These are phyloP conservation scores for Alternaria panax DNA, from an alignment of 2,329 filamentous ascomycete genomes.

Conservation along the genomic window DNA sequence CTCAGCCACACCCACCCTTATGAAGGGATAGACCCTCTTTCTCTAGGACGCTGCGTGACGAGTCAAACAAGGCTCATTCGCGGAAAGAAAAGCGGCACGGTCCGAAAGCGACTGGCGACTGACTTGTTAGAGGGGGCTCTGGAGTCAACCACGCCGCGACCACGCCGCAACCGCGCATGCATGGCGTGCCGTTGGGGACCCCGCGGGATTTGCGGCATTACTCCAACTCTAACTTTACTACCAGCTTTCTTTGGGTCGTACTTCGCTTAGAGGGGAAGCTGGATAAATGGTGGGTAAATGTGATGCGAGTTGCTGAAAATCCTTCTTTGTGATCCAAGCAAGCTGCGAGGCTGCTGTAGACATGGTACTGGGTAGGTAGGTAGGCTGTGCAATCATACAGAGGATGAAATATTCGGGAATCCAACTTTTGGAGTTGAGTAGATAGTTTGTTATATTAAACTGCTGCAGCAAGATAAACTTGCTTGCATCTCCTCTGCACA, in stretches of 20 bases:
- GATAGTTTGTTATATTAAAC: slow-evolving; percentile 2
- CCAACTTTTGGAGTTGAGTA: background rate
- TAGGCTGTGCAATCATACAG: background rate
- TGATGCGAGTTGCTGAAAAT: background rate
- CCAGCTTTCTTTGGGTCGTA: background rate
- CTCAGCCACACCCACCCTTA: background rate
- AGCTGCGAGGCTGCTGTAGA: too few species aligned
- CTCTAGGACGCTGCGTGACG: background rate
- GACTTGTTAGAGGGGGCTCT: background rate
- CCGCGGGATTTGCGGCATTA: slow-evolving; percentile 1
- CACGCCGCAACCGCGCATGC: slow-evolving; percentile 15
- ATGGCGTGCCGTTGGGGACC: background rate
- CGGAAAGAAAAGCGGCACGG: slow-evolving; percentile 4
- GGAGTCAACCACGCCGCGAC: slow-evolving; percentile 11
- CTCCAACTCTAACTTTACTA: background rate
- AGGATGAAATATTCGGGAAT: background rate
- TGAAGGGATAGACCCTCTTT: background rate
- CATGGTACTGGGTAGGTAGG: background rate
- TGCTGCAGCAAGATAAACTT: background rate
- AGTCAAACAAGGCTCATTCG: background rate
- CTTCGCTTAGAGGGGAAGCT: background rate
- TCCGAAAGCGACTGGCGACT: background rate
- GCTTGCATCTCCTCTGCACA: background rate
- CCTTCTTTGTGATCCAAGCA: background rate
- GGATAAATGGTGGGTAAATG: slow-evolving; percentile 2